These are phyloP conservation scores for Torulaspora pretoriensis DNA, from an alignment of 1,139 yeast species.

Conservation along the genomic window DNA sequence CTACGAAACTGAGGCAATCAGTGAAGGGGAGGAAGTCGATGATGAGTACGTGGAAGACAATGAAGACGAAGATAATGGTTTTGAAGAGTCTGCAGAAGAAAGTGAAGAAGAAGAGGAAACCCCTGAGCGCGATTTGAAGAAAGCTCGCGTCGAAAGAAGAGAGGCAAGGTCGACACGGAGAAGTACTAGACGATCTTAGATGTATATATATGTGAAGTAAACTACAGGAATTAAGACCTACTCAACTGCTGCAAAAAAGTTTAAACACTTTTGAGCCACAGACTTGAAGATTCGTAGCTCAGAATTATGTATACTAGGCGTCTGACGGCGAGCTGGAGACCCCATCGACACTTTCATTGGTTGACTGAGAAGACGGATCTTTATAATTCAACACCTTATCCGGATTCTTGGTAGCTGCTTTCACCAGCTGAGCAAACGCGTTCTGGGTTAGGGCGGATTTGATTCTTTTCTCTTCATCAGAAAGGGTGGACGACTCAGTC, in stretches of 20 bases:
- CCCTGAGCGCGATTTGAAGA: constrained; percentile 8
- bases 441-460: constrained; percentile 40
- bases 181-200: constrained; percentile 8
- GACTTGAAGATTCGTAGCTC: too few relatives aligned
- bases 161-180: constrained; percentile 11
- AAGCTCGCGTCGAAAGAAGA: constrained; percentile 12
- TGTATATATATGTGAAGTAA: neutral
- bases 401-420: constrained; percentile 64
- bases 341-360: neutral
- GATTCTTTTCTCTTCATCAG: constrained; percentile 22
- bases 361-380: constrained; percentile 25
- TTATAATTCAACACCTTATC: constrained; percentile 49
- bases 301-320: neutral
- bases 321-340: constrained; percentile 1
- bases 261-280: too few relatives aligned
- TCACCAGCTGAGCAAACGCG: constrained; percentile 71
- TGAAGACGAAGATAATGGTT: constrained; percentile 11
- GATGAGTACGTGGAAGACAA: constrained; percentile 22
- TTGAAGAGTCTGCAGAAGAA: constrained; percentile 20
- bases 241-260: too few relatives aligned
- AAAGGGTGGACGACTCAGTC: constrained; percentile 13
- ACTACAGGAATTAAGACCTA: too few relatives aligned
- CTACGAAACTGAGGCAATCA: constrained; percentile 18
- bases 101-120: constrained; percentile 12
- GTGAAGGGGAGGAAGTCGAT: constrained; percentile 23